Conservation (phyloP, 208 protist species). For the Leishmania amazonensis region DNA sequence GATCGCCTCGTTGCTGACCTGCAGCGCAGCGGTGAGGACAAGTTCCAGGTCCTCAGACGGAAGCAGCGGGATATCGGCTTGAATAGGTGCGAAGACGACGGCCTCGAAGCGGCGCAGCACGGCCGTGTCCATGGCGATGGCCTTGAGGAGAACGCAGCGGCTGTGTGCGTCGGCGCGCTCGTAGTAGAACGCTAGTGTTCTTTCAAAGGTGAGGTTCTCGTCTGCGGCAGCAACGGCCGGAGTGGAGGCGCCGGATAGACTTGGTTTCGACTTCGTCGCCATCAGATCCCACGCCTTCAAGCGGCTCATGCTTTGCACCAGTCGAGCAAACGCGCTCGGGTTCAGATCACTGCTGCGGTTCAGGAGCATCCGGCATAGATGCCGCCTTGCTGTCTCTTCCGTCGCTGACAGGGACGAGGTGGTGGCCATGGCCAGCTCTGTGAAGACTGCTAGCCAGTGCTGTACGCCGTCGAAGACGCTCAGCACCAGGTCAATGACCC, state of each 20-base stretch:
- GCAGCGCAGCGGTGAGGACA: constrained; percentile 56
- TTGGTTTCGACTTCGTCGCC: neutral
- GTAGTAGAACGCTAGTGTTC: constrained; percentile 29
- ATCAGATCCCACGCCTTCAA: constrained; percentile 37
- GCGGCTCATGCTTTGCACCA: constrained; percentile 63
- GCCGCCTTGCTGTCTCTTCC: constrained; percentile 16
- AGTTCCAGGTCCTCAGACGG: constrained; percentile 81
- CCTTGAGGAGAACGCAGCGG: constrained; percentile 78
- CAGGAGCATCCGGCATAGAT: constrained; percentile 35
- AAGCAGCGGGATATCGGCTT: constrained; percentile 53
- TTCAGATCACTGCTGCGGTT: constrained; percentile 34
- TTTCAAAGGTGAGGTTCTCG: neutral
- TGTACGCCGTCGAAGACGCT: constrained; percentile 11
- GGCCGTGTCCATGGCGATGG: constrained; percentile 42
- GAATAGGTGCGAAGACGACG: constrained; percentile 48
- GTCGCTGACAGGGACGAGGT: neutral
- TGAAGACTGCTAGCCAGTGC: constrained; percentile 22
- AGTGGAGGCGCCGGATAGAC: neutral
- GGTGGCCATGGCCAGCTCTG: neutral
- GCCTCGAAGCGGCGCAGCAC: constrained; percentile 55
- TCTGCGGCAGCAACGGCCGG: neutral
- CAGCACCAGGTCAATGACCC: constrained; percentile 16
- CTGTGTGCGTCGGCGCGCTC: constrained; percentile 77
- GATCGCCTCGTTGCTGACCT: constrained; percentile 33
- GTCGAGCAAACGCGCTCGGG: constrained; percentile 65